These are phyloP conservation scores for Staphylotrichum longicolle DNA, from an alignment of 495 filamentous ascomycete genomes.

Conservation along the genomic window DNA sequence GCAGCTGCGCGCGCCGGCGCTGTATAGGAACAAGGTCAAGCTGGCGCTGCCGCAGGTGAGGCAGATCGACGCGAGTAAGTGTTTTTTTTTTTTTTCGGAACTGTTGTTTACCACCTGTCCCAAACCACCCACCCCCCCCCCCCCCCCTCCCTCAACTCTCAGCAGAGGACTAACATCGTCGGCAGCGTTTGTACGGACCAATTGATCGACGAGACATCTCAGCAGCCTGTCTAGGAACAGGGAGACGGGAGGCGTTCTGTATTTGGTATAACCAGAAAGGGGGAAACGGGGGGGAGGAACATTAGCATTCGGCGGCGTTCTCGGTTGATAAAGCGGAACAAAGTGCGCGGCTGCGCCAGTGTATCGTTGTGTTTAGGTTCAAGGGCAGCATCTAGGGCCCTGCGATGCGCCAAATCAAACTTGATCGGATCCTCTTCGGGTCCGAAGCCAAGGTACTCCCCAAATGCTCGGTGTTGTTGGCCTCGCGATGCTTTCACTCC, in stretches of 20 bases:
- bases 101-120: too few species aligned
- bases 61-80: constrained; percentile 98
- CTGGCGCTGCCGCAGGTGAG: constrained; percentile 80
- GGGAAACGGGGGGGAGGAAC: background rate
- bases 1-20: constrained; percentile 65
- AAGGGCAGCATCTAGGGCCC: background rate
- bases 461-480: too few species aligned
- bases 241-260: background rate
- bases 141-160: background rate
- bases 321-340: background rate
- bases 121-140: background rate
- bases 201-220: background rate
- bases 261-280: background rate
- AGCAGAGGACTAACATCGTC: constrained; percentile 35
- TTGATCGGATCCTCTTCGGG: background rate
- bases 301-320: constrained; percentile 13
- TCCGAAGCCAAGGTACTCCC: too few species aligned
- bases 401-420: background rate
- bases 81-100: constrained; percentile 4
- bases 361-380: background rate
- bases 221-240: background rate
- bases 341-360: background rate
- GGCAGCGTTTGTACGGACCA: constrained; percentile 41
- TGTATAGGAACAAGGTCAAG: constrained; percentile 91
- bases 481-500: too few species aligned